These are phyloP conservation scores for Teunomyces atbi DNA, from an alignment of 805 yeast genomes.

Conservation along the genomic window DNA sequence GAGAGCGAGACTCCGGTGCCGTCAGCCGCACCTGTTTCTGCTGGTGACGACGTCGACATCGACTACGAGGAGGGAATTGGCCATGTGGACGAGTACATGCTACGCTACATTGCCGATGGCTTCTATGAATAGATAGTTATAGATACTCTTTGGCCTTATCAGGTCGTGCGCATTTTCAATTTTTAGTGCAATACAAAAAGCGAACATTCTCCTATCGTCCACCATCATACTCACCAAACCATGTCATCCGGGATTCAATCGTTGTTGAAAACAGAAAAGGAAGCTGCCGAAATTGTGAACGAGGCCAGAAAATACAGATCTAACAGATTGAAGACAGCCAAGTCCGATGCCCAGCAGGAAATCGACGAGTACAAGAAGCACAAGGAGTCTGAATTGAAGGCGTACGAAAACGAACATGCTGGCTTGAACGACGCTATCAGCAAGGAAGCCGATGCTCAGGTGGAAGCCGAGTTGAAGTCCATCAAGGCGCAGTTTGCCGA, in stretches of 20 bases:
- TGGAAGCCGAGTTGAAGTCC: conserved; percentile 65
- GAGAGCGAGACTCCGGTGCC: conserved; percentile 12
- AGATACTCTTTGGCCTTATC: background rate
- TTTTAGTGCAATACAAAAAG: background rate
- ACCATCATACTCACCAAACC: background rate
- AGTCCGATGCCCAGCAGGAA: conserved; percentile 87
- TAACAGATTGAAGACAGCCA: conserved; percentile 87
- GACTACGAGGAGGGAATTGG: conserved; percentile 66
- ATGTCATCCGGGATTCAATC: conserved; percentile 32
- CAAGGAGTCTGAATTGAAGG: conserved; percentile 79
- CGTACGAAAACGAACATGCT: conserved; percentile 68
- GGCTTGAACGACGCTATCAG: conserved; percentile 77
- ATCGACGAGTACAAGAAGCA: conserved; percentile 79
- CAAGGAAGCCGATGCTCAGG: conserved; percentile 72
- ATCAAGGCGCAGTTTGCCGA: conserved; percentile 62
- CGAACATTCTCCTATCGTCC: background rate
- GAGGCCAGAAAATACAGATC: conserved; percentile 91
- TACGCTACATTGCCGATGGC: conserved; percentile 83
- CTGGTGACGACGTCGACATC: conserved; percentile 23
- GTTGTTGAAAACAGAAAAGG: conserved; percentile 76
- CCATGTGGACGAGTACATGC: conserved; percentile 96
- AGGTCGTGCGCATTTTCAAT: background rate
- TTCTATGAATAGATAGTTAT: conserved; percentile 38
- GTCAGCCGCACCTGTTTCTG: conserved; percentile 7
- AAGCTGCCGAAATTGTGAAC: conserved; percentile 93